A percentile compares a stretch with the other conserved stretches of the same genome.
These are phyloP conservation scores for Myochromella boudieri DNA, from an alignment of 768 basidiomycete genomes.

Conservation along the genomic window DNA sequence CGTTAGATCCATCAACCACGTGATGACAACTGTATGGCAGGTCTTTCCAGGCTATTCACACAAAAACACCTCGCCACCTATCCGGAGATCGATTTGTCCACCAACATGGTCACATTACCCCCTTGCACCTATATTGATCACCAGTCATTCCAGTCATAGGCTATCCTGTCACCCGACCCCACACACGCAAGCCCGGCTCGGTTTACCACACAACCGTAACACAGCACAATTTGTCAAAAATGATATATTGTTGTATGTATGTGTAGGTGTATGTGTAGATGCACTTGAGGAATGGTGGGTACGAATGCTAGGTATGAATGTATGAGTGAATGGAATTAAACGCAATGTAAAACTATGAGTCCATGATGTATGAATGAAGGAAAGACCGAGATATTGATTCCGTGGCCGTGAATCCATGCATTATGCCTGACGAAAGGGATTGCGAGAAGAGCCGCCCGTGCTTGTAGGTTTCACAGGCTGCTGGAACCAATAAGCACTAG, in stretches of 20 bases:
- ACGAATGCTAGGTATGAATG: conserved; percentile 3
- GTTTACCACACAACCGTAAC: conserved; percentile 9
- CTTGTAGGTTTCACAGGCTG: conserved; percentile 36
- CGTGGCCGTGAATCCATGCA: neutral
- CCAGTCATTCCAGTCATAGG: neutral
- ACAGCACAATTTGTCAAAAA: neutral
- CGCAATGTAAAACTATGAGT: neutral
- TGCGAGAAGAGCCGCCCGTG: conserved; percentile 49
- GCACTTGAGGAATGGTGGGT: conserved; percentile 10
- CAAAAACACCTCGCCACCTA: too few species aligned
- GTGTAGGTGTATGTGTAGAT: too few species aligned
- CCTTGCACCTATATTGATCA: neutral
- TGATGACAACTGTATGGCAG: conserved; percentile 13
- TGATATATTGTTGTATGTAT: conserved; percentile 5
- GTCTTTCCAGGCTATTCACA: too few species aligned
- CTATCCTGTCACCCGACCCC: conserved; percentile 17
- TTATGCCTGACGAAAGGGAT: conserved; percentile 46
- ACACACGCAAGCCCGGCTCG: conserved; percentile 7
- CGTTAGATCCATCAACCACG: conserved; percentile 16
- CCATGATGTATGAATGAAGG: conserved; percentile 2
- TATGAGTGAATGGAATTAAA: neutral
- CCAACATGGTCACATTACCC: conserved; percentile 10
- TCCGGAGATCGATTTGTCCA: conserved; percentile 1
- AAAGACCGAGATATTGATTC: neutral
- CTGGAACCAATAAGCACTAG: conserved; percentile 44